Conservation (phyloP, 306 rosid species). For the Sindora glabra region DNA sequence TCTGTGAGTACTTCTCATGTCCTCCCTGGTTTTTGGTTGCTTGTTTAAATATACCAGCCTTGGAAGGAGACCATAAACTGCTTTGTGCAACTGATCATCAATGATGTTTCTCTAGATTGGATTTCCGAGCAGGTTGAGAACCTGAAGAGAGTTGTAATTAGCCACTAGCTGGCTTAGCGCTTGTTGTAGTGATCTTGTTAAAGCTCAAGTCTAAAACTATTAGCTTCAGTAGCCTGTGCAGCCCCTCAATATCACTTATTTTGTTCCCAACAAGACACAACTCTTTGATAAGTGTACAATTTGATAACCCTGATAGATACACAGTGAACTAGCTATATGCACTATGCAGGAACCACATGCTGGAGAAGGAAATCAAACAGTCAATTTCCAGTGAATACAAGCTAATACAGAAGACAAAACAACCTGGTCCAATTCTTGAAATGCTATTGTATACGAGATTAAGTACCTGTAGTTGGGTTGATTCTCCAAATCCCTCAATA, state of each 20-base stretch:
- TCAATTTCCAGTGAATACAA: background rate
- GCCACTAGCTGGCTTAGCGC: too few relatives aligned
- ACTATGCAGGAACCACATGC: background rate
- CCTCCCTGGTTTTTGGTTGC: too few relatives aligned
- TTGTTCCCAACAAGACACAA: constrained; percentile 51
- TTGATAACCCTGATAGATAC: too few relatives aligned
- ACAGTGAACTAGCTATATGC: constrained; percentile 8
- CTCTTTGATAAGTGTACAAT: constrained; percentile 43
- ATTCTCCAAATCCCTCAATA: too few relatives aligned
- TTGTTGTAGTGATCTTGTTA: too few relatives aligned
- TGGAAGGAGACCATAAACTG: too few relatives aligned
- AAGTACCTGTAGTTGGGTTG: constrained; percentile 37
- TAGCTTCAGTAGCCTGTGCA: constrained; percentile 57
- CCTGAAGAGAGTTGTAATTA: too few relatives aligned
- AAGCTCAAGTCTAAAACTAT: too few relatives aligned
- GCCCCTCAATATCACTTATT: constrained; percentile 50
- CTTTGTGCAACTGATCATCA: constrained; percentile 48
- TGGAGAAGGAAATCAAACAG: background rate
- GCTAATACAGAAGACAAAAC: background rate
- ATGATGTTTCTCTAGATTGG: constrained; percentile 43
- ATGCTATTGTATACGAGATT: constrained; percentile 57
- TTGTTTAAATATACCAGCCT: too few relatives aligned
- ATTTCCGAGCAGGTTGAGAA: constrained; percentile 49
- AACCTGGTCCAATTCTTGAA: constrained; percentile 49
- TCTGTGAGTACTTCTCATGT: too few relatives aligned